phyloP scores from a whole-genome alignment of 2,329 filamentous ascomycete species.

The Exophiala sp. region DNA sequence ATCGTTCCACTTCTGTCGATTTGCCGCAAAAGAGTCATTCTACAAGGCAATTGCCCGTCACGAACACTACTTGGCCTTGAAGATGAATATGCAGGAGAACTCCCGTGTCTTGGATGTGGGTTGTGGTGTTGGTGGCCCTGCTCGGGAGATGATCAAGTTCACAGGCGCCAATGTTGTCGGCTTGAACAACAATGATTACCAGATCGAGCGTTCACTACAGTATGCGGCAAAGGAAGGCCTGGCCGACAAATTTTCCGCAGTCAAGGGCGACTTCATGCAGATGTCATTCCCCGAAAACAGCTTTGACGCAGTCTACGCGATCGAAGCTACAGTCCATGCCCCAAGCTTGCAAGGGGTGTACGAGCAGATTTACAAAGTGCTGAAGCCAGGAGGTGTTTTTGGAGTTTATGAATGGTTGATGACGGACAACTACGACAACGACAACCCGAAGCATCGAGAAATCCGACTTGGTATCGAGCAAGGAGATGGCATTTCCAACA shows the following conservation, averaged over 20 bases:
- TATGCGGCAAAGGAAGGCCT: conserved; percentile 82
- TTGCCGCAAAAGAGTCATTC: conserved; percentile 81
- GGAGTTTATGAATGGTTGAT: conserved; percentile 99
- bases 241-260: conserved; percentile 73
- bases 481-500: conserved; percentile 95
- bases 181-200: conserved; percentile 99
- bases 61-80: conserved; percentile 93
- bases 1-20: conserved; percentile 97
- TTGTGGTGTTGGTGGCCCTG: conserved; percentile 93
- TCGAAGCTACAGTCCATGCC: conserved; percentile 94
- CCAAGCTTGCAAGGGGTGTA: conserved; percentile 89
- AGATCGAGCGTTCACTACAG: conserved; percentile 85
- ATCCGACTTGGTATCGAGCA: conserved; percentile 94
- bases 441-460: conserved; percentile 78
- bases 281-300: conserved; percentile 90
- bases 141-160: conserved; percentile 94
- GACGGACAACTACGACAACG: conserved; percentile 91
- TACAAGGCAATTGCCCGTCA: conserved; percentile 89
- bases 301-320: conserved; percentile 94
- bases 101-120: conserved; percentile 94
- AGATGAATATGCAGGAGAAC: conserved; percentile 77
- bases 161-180: conserved; percentile 84
- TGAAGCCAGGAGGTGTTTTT: conserved; percentile 94
- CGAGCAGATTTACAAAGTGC: conserved; percentile 85
- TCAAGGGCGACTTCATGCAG: conserved; percentile 99